phyloP scores from a whole-genome alignment of 176 grass and related monocot genomes.

The Raddia distichophylla region DNA sequence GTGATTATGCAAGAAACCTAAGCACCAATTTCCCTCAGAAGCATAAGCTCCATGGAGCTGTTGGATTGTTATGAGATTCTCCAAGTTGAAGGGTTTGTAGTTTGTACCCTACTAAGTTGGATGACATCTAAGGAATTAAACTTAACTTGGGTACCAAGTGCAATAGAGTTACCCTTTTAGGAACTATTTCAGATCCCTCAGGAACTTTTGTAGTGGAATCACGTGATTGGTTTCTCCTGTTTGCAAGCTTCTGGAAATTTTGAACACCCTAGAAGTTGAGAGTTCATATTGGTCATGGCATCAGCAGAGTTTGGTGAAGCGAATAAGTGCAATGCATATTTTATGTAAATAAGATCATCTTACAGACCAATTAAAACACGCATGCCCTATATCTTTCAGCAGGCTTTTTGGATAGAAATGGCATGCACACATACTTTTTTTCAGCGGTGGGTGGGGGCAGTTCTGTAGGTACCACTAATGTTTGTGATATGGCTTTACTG shows the following conservation, averaged over 20 bases:
- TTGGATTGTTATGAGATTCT: background rate
- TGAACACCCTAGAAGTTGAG: slow-evolving; percentile 6
- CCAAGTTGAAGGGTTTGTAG: slow-evolving; percentile 21
- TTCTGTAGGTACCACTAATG: background rate
- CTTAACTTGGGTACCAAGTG: background rate
- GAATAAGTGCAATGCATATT: slow-evolving; percentile 10
- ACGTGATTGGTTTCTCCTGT: slow-evolving; percentile 8
- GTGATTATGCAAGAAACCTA: background rate
- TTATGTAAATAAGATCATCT: background rate
- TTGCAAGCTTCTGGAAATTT: background rate
- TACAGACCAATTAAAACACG: background rate
- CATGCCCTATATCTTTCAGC: background rate
- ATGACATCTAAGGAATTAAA: slow-evolving; percentile 2
- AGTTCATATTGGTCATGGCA: background rate
- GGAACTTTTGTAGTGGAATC: slow-evolving; percentile 19
- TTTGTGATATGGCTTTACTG: background rate
- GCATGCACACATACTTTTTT: slow-evolving; percentile 19
- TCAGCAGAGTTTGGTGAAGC: background rate
- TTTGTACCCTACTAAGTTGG: background rate
- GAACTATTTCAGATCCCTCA: background rate
- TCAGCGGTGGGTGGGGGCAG: background rate
- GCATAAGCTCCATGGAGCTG: background rate
- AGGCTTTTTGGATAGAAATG: background rate
- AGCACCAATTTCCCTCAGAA: background rate
- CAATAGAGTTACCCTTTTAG: background rate